Evolutionary conservation across 2,329 filamentous ascomycete species (phyloP).

Genomic region (Neofusicoccum umdonicola): DNA sequence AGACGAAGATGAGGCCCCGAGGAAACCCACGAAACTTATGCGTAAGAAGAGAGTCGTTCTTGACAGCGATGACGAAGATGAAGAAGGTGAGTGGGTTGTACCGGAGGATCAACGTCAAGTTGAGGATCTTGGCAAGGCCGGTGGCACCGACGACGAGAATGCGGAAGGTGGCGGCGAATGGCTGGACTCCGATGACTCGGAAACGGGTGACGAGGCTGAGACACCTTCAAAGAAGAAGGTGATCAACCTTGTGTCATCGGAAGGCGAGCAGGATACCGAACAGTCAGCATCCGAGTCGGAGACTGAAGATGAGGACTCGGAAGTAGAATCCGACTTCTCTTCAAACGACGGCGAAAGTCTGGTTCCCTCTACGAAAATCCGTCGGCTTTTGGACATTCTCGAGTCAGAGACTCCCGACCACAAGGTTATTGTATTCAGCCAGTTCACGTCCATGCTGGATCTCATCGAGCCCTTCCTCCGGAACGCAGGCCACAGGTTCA

Average conservation of each 20-base stretch:
- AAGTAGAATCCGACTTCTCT: constrained; percentile 38
- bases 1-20: constrained; percentile 30
- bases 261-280: constrained; percentile 34
- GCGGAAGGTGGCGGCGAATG: constrained; percentile 83
- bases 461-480: constrained; percentile 88
- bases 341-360: constrained; percentile 45
- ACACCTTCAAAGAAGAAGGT: constrained; percentile 44
- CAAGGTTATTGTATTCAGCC: constrained; percentile 98
- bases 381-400: constrained; percentile 77
- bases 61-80: constrained; percentile 66
- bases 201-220: constrained; percentile 49
- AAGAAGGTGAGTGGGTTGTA: constrained; percentile 77
- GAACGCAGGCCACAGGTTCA: constrained; percentile 71
- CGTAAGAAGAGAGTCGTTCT: constrained; percentile 44
- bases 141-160: constrained; percentile 83
- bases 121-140: constrained; percentile 68
- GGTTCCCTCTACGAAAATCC: constrained; percentile 84
- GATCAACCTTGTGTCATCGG: constrained; percentile 52
- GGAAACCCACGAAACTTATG: constrained; percentile 5
- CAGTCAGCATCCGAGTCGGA: constrained; percentile 26
- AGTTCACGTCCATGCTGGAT: constrained; percentile 98
- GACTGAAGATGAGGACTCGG: constrained; percentile 37
- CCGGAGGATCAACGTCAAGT: constrained; percentile 62
- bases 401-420: constrained; percentile 73
- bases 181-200: constrained; percentile 68